Percentiles rank a stretch among this genome's conserved stretches.
Evolutionary conservation across 441 rosid genomes (phyloP).

Genomic region (Pelargonium australe): DNA sequence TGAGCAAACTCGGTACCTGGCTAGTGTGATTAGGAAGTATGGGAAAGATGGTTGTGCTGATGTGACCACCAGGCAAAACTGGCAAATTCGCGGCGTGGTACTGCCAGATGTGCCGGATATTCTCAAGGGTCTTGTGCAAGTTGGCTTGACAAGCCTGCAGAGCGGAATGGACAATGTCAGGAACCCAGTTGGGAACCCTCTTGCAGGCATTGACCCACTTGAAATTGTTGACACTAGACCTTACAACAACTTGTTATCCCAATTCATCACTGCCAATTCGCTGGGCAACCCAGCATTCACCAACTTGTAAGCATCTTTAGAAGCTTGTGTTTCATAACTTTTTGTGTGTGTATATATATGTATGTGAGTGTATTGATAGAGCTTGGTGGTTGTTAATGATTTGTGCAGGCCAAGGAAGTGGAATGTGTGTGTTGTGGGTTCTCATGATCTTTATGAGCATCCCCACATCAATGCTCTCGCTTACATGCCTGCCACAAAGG

Average conservation of each 20-base stretch:
- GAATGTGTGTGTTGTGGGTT: slow-evolving; percentile 88
- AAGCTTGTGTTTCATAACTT: background rate
- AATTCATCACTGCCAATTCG: slow-evolving; percentile 67
- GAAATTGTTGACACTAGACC: slow-evolving; percentile 89
- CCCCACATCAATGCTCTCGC: slow-evolving; percentile 96
- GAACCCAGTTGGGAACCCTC: slow-evolving; percentile 86
- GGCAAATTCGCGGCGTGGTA: slow-evolving; percentile 92
- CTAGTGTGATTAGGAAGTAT: slow-evolving; percentile 74
- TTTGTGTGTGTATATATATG: background rate
- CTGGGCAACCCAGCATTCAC: slow-evolving; percentile 56
- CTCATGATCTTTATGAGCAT: slow-evolving; percentile 93
- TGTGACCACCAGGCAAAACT: slow-evolving; percentile 88
- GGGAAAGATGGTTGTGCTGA: slow-evolving; percentile 93
- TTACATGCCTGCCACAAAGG: slow-evolving; percentile 82
- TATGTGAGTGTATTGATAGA: too few species aligned
- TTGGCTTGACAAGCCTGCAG: slow-evolving; percentile 81
- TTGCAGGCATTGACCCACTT: slow-evolving; percentile 81
- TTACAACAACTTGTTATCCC: slow-evolving; percentile 66
- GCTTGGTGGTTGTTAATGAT: background rate
- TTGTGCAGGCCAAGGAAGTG: slow-evolving; percentile 82
- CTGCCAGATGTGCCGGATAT: slow-evolving; percentile 83
- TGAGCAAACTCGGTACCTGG: slow-evolving; percentile 76
- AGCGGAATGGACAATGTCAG: slow-evolving; percentile 98
- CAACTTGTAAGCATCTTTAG: slow-evolving; percentile 55
- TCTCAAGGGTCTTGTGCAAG: slow-evolving; percentile 63